A percentile compares a stretch with the other conserved stretches of the same genome.
Conservation (phyloP, 192 early-diverging fungal genomes). For the Coemansia sp. region DNA sequence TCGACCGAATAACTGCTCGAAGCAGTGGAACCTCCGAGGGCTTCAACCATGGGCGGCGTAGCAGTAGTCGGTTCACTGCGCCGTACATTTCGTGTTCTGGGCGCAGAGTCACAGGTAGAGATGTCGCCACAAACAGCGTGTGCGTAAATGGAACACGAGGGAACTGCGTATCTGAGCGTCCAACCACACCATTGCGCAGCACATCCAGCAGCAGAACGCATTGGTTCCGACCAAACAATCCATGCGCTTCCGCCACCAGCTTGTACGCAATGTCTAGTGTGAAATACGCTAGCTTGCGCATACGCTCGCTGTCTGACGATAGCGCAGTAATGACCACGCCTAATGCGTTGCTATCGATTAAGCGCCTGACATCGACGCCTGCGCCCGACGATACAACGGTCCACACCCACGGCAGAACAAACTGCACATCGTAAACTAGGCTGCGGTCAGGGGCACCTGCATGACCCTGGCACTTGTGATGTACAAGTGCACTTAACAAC, state of each 20-base stretch:
- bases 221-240: slow-evolving; percentile 25
- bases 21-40: slow-evolving; percentile 38
- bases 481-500: neutral
- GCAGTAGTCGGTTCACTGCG: slow-evolving; percentile 27
- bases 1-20: slow-evolving; percentile 13
- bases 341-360: slow-evolving; percentile 37
- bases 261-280: slow-evolving; percentile 30
- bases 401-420: slow-evolving; percentile 47
- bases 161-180: slow-evolving; percentile 11
- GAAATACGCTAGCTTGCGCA: slow-evolving; percentile 47
- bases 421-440: slow-evolving; percentile 32
- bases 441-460: slow-evolving; percentile 2
- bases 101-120: slow-evolving; percentile 32
- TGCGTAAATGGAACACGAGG: slow-evolving; percentile 37
- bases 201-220: slow-evolving; percentile 36
- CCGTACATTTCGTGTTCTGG: slow-evolving; percentile 46
- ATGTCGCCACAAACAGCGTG: slow-evolving; percentile 38
- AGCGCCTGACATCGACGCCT: slow-evolving; percentile 14
- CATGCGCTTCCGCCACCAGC: slow-evolving; percentile 7
- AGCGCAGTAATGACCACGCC: slow-evolving; percentile 41
- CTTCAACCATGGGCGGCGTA: slow-evolving; percentile 29
- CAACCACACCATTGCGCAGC: slow-evolving; percentile 44
- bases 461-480: neutral
- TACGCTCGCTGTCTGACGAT: slow-evolving; percentile 26
- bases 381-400: slow-evolving; percentile 24